A percentile compares a stretch with the other conserved stretches of the same genome.
These are phyloP conservation scores for Stereum hirsutum DNA, from an alignment of 1,284 basidiomycete genomes.

Conservation along the genomic window DNA sequence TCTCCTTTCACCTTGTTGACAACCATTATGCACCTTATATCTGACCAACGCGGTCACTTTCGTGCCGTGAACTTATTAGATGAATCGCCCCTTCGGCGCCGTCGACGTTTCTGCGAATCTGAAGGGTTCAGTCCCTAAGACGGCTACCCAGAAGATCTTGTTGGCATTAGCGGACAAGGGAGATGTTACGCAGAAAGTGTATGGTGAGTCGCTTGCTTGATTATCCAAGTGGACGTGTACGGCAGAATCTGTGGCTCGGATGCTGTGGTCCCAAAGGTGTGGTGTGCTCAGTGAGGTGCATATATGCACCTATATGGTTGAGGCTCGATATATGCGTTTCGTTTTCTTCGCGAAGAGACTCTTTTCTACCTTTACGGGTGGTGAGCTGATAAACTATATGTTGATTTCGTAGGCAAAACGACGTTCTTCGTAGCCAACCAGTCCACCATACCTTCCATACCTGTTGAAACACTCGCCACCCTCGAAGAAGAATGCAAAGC, in stretches of 20 bases:
- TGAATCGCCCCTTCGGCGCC: constrained; percentile 70
- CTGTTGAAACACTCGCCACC: constrained; percentile 44
- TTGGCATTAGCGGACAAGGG: constrained; percentile 69
- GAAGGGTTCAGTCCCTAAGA: constrained; percentile 77
- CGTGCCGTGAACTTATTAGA: constrained; percentile 29
- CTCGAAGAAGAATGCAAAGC: constrained; percentile 46
- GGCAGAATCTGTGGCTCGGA: no score
- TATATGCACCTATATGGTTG: constrained; percentile 6
- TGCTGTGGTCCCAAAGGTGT: no score
- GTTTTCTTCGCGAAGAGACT: no score
- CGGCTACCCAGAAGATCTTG: constrained; percentile 76
- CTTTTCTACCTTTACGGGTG: no score
- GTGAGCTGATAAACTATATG: no score
- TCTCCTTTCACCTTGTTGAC: constrained; percentile 3
- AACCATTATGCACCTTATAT: not conserved
- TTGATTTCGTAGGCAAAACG: constrained; percentile 78
- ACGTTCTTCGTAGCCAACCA: constrained; percentile 78
- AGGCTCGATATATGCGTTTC: not conserved
- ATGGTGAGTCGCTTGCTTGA: constrained; percentile 40
- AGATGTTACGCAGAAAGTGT: constrained; percentile 65
- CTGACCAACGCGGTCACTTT: no score
- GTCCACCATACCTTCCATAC: constrained; percentile 49
- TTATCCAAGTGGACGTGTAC: no score
- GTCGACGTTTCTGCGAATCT: constrained; percentile 85
- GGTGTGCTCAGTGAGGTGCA: constrained; percentile 1